These are phyloP conservation scores for Alopecurus myosuroides DNA, from an alignment of 176 grass and related monocot genomes.

Conservation along the genomic window DNA sequence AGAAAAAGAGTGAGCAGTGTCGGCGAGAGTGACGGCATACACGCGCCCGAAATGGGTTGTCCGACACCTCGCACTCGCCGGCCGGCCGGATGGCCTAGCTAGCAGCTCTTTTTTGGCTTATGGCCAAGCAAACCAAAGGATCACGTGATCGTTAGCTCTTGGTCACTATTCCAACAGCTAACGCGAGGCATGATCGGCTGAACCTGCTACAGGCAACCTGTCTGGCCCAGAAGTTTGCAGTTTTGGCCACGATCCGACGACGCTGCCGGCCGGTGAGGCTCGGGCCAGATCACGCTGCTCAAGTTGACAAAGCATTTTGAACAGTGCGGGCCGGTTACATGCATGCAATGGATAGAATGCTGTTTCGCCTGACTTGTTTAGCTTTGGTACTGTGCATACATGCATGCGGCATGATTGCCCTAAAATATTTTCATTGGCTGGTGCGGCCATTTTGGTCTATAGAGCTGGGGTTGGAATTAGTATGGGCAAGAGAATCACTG, in stretches of 20 bases:
- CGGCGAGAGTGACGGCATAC: not conserved
- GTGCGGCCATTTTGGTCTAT: not conserved
- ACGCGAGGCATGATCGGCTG: not conserved
- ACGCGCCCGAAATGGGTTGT: not conserved
- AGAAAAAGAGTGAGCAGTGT: not conserved
- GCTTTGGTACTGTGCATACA: not conserved
- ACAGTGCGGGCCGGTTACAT: not conserved
- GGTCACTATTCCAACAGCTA: too few species aligned
- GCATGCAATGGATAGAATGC: not conserved
- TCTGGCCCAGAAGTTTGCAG: too few species aligned
- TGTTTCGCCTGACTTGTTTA: not conserved
- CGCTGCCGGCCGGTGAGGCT: too few species aligned
- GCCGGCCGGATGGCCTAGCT: too few species aligned
- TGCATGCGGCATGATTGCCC: not conserved
- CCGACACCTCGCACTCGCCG: not conserved
- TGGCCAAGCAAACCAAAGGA: too few species aligned
- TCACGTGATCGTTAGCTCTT: too few species aligned
- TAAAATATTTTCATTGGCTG: not conserved
- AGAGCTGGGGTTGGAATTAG: not conserved
- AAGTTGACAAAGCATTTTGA: not conserved
- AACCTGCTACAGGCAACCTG: not conserved
- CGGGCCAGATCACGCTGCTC: not conserved
- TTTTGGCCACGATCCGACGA: too few species aligned
- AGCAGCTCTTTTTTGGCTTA: too few species aligned
- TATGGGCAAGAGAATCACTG: not conserved